phyloP scores from a whole-genome alignment of 2,329 filamentous ascomycete genomes.

The Nigrospora oryzae region DNA sequence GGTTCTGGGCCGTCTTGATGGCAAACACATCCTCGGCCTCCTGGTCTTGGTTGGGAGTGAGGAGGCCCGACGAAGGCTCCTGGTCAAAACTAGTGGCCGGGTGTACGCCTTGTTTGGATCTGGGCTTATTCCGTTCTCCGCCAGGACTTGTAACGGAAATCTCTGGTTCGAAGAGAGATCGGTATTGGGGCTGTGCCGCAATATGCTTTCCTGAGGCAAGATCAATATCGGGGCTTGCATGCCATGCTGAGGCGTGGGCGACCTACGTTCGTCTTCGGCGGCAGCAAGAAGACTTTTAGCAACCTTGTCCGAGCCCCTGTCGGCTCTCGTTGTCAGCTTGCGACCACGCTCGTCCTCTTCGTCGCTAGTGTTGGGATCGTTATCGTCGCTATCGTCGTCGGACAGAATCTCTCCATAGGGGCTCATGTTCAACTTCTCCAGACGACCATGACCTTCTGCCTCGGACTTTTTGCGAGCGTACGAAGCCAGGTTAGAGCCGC shows the following conservation, averaged over 20 bases:
- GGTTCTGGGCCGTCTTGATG: slow-evolving; percentile 78
- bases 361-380: slow-evolving; percentile 43
- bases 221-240: slow-evolving; percentile 14
- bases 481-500: slow-evolving; percentile 53
- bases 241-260: background rate
- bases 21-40: slow-evolving; percentile 71
- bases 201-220: slow-evolving; percentile 39
- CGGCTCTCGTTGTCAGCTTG: slow-evolving; percentile 42
- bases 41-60: slow-evolving; percentile 70
- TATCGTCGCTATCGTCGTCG: slow-evolving; percentile 62
- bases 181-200: slow-evolving; percentile 47
- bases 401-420: slow-evolving; percentile 58
- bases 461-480: slow-evolving; percentile 48
- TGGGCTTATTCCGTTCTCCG: slow-evolving; percentile 50
- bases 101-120: slow-evolving; percentile 46
- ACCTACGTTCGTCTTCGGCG: slow-evolving; percentile 71
- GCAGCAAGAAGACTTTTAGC: slow-evolving; percentile 58
- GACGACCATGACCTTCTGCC: slow-evolving; percentile 37
- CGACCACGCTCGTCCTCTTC: slow-evolving; percentile 59
- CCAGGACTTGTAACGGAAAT: slow-evolving; percentile 57
- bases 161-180: slow-evolving; percentile 59
- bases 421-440: slow-evolving; percentile 59
- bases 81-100: slow-evolving; percentile 80
- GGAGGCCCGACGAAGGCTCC: slow-evolving; percentile 42
- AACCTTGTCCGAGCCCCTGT: slow-evolving; percentile 25